A percentile compares a stretch with the other conserved stretches of the same genome.
These are phyloP conservation scores for Phytophthora foliorum DNA, from an alignment of 352 stramenopile genomes.

Conservation along the genomic window DNA sequence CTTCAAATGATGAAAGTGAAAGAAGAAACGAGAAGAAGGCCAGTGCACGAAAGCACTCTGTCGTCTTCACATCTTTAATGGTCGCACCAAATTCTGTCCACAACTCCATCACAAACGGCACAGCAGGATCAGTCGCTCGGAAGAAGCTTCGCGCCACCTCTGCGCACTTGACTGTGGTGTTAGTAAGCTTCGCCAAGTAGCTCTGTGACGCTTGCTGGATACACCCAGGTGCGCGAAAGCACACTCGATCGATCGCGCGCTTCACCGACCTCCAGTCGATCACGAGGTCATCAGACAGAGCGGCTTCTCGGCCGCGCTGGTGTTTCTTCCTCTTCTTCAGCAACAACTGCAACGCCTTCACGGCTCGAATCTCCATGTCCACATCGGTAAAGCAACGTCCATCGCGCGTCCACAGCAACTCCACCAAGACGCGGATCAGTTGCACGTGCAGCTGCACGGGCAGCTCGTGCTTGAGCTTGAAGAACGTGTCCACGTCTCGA, in stretches of 20 bases:
- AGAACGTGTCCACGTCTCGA: slow-evolving; percentile 62
- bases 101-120: slow-evolving; percentile 53
- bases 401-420: slow-evolving; percentile 57
- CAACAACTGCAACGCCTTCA: slow-evolving; percentile 53
- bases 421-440: slow-evolving; percentile 58
- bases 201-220: slow-evolving; percentile 52
- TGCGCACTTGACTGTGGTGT: slow-evolving; percentile 55
- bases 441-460: slow-evolving; percentile 46
- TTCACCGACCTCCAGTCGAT: slow-evolving; percentile 62
- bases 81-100: slow-evolving; percentile 55
- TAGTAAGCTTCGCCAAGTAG: slow-evolving; percentile 47
- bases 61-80: slow-evolving; percentile 60
- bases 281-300: slow-evolving; percentile 32
- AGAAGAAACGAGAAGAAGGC: slow-evolving; percentile 74
- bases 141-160: slow-evolving; percentile 68
- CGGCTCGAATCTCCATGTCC: slow-evolving; percentile 59
- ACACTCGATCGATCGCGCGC: slow-evolving; percentile 57
- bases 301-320: slow-evolving; percentile 2
- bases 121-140: slow-evolving; percentile 24
- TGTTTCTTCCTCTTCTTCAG: slow-evolving; percentile 67
- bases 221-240: slow-evolving; percentile 50
- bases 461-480: slow-evolving; percentile 74
- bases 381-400: slow-evolving; percentile 57
- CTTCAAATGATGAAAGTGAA: slow-evolving; percentile 25
- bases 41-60: slow-evolving; percentile 65